phyloP scores from a whole-genome alignment of 768 basidiomycete species.

The Lactarius akahatsu region DNA sequence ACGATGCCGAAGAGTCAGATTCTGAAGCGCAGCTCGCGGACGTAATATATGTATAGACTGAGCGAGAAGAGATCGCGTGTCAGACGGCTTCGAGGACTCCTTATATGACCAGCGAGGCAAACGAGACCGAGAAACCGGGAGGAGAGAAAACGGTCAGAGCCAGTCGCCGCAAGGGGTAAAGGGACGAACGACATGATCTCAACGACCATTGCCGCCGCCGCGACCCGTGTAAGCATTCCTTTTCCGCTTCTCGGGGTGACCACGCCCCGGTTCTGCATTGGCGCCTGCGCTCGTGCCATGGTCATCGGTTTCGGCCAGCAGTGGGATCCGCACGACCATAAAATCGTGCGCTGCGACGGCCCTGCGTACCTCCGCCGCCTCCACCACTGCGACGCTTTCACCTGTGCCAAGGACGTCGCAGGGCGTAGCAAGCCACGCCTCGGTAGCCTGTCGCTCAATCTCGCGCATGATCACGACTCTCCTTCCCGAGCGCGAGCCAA shows the following conservation, averaged over 20 bases:
- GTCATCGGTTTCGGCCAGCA: background rate
- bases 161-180: background rate
- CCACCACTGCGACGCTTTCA: background rate
- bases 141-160: background rate
- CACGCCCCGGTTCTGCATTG: background rate
- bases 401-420: constrained; percentile 12
- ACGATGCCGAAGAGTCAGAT: background rate
- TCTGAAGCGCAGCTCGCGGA: background rate
- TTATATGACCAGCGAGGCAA: background rate
- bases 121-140: background rate
- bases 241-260: constrained; percentile 2
- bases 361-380: background rate
- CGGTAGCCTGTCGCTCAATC: constrained; percentile 61
- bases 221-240: background rate
- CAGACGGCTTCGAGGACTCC: background rate
- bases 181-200: background rate
- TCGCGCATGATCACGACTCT: constrained; percentile 52
- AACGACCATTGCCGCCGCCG: background rate
- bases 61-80: background rate
- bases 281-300: background rate
- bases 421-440: constrained; percentile 48
- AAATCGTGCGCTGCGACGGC: constrained; percentile 32
- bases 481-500: constrained; percentile 34
- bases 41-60: background rate
- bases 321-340: constrained; percentile 18